A percentile compares a stretch with the other conserved stretches of the same genome.
Conservation (phyloP, 441 rosid genomes). For the Gossypium davidsonii region DNA sequence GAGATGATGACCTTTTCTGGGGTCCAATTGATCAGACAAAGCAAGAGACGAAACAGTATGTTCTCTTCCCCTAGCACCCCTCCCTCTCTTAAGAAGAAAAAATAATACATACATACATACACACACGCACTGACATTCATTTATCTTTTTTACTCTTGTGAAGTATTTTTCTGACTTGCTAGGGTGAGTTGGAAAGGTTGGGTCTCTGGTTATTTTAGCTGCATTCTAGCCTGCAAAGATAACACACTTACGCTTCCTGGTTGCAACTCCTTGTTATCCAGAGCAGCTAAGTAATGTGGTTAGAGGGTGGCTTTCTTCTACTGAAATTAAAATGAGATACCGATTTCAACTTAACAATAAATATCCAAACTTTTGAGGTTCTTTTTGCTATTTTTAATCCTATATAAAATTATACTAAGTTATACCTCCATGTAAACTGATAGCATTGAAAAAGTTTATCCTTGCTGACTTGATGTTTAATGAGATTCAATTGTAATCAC, state of each 20-base stretch:
- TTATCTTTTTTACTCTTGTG: not conserved
- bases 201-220: not conserved
- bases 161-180: not conserved
- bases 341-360: not conserved
- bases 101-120: too few species aligned
- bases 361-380: not conserved
- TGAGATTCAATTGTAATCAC: not conserved
- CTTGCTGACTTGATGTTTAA: not conserved
- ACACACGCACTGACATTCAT: too few species aligned
- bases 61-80: not conserved
- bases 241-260: not conserved
- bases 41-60: constrained; percentile 74
- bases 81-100: not conserved
- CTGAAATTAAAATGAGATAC: not conserved
- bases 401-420: not conserved
- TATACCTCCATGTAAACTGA: not conserved
- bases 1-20: constrained; percentile 33
- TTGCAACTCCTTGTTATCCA: not conserved
- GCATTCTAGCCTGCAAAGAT: not conserved
- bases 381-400: not conserved
- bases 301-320: not conserved
- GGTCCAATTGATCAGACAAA: constrained; percentile 80
- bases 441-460: not conserved
- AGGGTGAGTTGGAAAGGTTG: constrained; percentile 1
- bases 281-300: not conserved